Conservation (phyloP, 306 rosid genomes). For the Castanea sativa region DNA sequence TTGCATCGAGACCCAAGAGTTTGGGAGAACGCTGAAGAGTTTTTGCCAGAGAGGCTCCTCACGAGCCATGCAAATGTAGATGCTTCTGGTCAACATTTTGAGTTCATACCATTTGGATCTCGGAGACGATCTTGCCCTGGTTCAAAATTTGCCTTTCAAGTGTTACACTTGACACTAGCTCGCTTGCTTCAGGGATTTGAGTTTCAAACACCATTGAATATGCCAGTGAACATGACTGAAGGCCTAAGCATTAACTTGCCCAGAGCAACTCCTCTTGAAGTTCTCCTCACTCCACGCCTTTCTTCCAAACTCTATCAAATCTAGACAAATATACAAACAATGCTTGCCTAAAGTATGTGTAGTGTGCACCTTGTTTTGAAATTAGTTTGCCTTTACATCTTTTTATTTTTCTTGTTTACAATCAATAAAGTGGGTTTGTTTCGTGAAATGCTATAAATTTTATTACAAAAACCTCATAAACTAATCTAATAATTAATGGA, state of each 20-base stretch:
- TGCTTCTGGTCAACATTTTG: conserved; percentile 39
- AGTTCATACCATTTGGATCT: conserved; percentile 52
- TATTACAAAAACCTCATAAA: no score
- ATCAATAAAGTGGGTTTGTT: no score
- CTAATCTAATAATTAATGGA: no score
- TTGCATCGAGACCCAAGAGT: conserved; percentile 51
- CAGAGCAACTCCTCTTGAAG: conserved; percentile 34
- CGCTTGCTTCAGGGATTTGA: conserved; percentile 56
- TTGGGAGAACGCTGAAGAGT: conserved; percentile 45
- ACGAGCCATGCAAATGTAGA: conserved; percentile 22
- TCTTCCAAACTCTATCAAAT: conserved; percentile 1
- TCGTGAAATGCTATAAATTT: no score
- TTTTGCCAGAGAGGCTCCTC: conserved; percentile 53
- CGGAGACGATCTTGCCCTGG: conserved; percentile 66
- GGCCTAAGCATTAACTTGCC: conserved; percentile 50
- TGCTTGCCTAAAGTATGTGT: neutral
- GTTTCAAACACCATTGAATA: conserved; percentile 17
- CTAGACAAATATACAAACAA: neutral
- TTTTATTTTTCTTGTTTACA: no score
- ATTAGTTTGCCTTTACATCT: no score
- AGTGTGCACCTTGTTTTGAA: no score
- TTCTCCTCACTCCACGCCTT: conserved; percentile 33
- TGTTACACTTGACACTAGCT: conserved; percentile 38
- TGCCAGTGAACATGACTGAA: conserved; percentile 47
- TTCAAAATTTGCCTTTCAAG: conserved; percentile 34